A percentile compares a stretch with the other conserved stretches of the same genome.
phyloP scores from a whole-genome alignment of 169 alveolate species.

The Plasmodium cynomolgi region DNA sequence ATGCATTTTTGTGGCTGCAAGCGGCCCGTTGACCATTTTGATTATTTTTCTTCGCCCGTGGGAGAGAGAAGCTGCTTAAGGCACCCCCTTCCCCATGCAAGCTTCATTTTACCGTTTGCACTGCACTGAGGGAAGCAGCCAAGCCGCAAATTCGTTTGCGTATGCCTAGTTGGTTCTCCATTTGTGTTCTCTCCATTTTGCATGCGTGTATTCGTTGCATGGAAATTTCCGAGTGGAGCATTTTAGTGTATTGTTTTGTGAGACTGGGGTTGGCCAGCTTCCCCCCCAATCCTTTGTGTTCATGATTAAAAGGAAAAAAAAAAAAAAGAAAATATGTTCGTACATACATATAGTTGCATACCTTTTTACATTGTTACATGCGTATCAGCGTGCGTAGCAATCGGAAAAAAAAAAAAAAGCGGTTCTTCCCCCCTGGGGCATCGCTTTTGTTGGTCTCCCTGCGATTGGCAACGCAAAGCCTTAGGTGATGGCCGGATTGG shows the following conservation, averaged over 20 bases:
- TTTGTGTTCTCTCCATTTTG: neutral
- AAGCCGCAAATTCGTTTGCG: neutral
- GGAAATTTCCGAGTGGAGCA: neutral
- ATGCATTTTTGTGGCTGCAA: neutral
- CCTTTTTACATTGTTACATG: neutral
- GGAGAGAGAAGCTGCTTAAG: neutral
- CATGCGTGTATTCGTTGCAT: neutral
- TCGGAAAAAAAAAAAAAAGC: neutral
- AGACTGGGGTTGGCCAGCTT: neutral
- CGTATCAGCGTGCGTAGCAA: neutral
- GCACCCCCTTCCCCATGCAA: neutral
- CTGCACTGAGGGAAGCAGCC: neutral
- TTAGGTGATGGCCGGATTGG: neutral
- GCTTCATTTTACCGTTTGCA: neutral
- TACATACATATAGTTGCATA: neutral
- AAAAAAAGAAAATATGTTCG: neutral
- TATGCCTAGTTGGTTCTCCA: neutral
- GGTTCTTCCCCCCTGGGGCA: neutral
- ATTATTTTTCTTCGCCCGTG: neutral
- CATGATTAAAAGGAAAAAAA: neutral
- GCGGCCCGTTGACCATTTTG: neutral
- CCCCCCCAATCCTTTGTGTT: neutral
- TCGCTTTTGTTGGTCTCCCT: neutral
- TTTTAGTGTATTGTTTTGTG: neutral
- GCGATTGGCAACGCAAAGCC: neutral